Conservation (phyloP, 768 basidiomycete genomes). For the Suillus brevipes region DNA sequence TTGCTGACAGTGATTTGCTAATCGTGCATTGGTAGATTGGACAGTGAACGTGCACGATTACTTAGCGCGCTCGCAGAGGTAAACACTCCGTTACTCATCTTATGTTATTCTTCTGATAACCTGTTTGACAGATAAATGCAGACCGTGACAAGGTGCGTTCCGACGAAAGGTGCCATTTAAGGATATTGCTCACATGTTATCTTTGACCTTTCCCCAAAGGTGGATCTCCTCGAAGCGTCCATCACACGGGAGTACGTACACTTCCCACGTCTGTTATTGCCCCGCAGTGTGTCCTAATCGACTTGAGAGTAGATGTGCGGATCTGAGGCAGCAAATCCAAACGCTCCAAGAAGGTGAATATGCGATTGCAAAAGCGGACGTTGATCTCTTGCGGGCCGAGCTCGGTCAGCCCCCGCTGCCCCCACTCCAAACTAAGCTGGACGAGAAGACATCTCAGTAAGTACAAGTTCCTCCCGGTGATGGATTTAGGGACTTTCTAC, state of each 20-base stretch:
- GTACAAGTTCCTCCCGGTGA: conserved; percentile 25
- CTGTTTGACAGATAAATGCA: conserved; percentile 61
- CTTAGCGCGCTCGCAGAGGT: conserved; percentile 72
- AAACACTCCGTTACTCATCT: conserved; percentile 20
- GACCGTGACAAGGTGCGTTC: conserved; percentile 68
- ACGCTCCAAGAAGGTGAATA: conserved; percentile 76
- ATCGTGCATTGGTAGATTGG: conserved; percentile 47
- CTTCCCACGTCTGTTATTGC: conserved; percentile 10
- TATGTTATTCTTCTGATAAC: conserved; percentile 8
- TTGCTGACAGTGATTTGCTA: neutral
- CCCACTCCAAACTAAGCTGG: conserved; percentile 67
- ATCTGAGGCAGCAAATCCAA: conserved; percentile 67
- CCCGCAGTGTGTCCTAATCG: conserved; percentile 1
- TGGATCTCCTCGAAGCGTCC: conserved; percentile 66
- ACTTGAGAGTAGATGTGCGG: conserved; percentile 48
- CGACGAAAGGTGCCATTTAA: conserved; percentile 1
- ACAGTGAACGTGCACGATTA: conserved; percentile 72
- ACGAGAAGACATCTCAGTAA: conserved; percentile 63
- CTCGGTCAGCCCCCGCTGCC: conserved; percentile 76
- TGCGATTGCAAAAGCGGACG: conserved; percentile 68
- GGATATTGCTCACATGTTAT: conserved; percentile 13
- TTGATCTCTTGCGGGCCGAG: conserved; percentile 72
- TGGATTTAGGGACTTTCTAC: neutral
- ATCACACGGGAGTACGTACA: conserved; percentile 65
- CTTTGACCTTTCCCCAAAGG: conserved; percentile 34